These are phyloP conservation scores for Bocquillonia castaneifolia DNA, from an alignment of 441 rosid genomes.

Conservation along the genomic window DNA sequence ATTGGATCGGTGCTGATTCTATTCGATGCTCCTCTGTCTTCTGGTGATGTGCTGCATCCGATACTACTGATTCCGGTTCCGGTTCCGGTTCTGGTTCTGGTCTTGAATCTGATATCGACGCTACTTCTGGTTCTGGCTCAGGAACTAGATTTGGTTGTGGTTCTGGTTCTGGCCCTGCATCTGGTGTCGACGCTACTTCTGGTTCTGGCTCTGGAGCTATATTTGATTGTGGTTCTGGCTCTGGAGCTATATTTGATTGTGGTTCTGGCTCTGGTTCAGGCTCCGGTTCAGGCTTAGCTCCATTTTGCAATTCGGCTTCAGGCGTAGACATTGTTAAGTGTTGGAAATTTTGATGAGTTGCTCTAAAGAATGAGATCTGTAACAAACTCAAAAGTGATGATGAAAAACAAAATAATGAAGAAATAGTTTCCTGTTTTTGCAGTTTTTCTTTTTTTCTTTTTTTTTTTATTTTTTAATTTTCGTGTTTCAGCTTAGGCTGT, in stretches of 20 bases:
- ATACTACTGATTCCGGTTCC: slow-evolving; percentile 15
- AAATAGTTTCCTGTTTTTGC: too few species aligned
- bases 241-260: slow-evolving; percentile 21
- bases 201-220: too few species aligned
- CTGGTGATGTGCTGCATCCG: slow-evolving; percentile 34
- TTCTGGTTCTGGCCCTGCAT: slow-evolving; percentile 16
- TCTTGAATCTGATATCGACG: slow-evolving; percentile 11
- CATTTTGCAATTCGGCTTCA: slow-evolving; percentile 45
- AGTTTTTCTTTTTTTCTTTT: too few species aligned
- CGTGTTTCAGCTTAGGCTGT: too few species aligned
- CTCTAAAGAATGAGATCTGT: too few species aligned
- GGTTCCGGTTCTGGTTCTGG: slow-evolving; percentile 17
- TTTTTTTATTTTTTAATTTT: too few species aligned
- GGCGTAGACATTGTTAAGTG: slow-evolving; percentile 32
- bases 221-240: slow-evolving; percentile 17
- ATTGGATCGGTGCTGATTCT: slow-evolving; percentile 34
- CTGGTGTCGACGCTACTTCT: slow-evolving; percentile 29
- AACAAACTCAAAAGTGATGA: too few species aligned
- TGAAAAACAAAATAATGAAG: too few species aligned
- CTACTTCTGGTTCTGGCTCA: slow-evolving; percentile 21
- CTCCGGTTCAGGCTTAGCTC: too few species aligned
- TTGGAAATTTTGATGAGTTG: background rate
- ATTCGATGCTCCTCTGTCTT: slow-evolving; percentile 32
- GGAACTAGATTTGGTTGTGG: slow-evolving; percentile 22
- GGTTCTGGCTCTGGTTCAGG: slow-evolving; percentile 21